Evolutionary conservation across 2,329 filamentous ascomycete species (phyloP), one percentile per base, ranked within the genome.

Genomic region (Nigrospora osmanthi): DNA sequence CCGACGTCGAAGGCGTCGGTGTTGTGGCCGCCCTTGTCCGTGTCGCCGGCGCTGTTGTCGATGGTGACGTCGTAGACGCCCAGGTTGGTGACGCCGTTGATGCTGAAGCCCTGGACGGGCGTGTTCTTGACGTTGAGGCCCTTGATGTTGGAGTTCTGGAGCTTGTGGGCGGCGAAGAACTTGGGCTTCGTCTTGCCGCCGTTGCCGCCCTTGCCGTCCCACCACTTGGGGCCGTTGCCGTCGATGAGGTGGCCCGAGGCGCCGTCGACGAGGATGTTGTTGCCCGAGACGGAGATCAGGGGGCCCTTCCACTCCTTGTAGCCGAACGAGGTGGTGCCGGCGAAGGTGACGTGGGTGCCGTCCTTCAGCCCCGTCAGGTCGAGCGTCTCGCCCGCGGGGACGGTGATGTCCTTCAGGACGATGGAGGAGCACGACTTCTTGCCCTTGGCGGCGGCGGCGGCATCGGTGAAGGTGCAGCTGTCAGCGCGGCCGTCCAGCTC

Each of bases 251-350:
- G 68, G 16, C 74, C 80, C 1, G 63, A 52, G 17, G 72, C 72
- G 39, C 75, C 76, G 10, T 67, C 67, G 35, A 84, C 68, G 28
- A 69, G 70, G 52, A 83, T 70, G 49, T 68, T 65, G 33, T 62
- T 75, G 35, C 82, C 83, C 1, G 74, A 75, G 49, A 85, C 68
- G 28, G 72, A 71, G 53, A 87, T 71, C 13, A 87, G 68, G 38
- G 82, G 82, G 0, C 83, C 82, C 2, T 60, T 59, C 82, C 81
- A 86, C 54, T 82, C 75, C 50, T 77, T 67, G 64, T 83, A 85
- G 16, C 70, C 81, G 55, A 82, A 87, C 44, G 75, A 79, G n/a
- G 82, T 86, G 13, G 69, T 76, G 37, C 83, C 83, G 46, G 77
- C 35, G 43, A n/a, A 36, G 45, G 48, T 40, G 54, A 69, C 71